Percentiles rank a stretch among this genome's conserved stretches.
phyloP scores from a whole-genome alignment of 768 basidiomycete species.

The Phanerochaete sordida region DNA sequence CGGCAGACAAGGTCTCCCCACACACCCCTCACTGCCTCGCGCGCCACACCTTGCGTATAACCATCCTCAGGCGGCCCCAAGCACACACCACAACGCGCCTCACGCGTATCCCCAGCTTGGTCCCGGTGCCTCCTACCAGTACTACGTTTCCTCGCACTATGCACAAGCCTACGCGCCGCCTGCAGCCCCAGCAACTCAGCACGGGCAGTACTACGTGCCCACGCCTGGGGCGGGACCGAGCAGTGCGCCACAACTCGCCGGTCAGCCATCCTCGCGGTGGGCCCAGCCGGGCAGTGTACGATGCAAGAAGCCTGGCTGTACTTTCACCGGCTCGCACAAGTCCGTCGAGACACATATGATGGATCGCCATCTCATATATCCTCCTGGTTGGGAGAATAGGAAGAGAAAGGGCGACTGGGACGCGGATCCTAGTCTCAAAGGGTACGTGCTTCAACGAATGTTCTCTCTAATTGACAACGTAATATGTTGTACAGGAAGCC shows the following conservation, averaged over 20 bases:
- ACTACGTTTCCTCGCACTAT: constrained; percentile 28
- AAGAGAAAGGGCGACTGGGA: constrained; percentile 67
- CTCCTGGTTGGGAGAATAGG: constrained; percentile 62
- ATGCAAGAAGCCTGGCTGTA: constrained; percentile 63
- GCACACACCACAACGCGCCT: background rate
- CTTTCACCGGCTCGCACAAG: constrained; percentile 66
- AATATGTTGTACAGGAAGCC: constrained; percentile 48
- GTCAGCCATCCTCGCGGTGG: constrained; percentile 35
- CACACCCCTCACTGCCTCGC: constrained; percentile 14
- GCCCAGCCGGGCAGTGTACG: constrained; percentile 58
- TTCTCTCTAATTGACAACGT: background rate
- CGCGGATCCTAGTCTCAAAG: constrained; percentile 77
- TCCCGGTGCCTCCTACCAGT: constrained; percentile 9
- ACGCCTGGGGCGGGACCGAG: background rate
- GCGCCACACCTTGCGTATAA: constrained; percentile 7
- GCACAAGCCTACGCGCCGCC: constrained; percentile 27
- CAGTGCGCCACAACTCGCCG: background rate
- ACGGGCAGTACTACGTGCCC: background rate
- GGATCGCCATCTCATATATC: constrained; percentile 86
- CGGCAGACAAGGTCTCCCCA: constrained; percentile 6
- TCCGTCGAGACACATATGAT: constrained; percentile 79
- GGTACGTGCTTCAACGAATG: constrained; percentile 38
- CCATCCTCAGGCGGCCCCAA: background rate
- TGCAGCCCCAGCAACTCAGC: constrained; percentile 2
- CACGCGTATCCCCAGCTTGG: background rate